phyloP scores from a whole-genome alignment of 371 early-diverging fungal genomes.

The Mucor mucedo region DNA sequence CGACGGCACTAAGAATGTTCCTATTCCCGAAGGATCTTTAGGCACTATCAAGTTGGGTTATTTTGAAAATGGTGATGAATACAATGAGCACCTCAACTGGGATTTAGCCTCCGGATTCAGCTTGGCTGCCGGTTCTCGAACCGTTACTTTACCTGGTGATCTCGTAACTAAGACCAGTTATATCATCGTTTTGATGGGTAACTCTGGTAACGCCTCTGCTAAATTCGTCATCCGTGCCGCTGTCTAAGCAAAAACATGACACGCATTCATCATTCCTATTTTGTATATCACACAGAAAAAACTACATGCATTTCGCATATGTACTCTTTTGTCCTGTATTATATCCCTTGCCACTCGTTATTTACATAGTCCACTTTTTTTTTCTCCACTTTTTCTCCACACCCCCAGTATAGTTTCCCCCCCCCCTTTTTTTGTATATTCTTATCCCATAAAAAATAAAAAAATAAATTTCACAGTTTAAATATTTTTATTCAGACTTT shows the following conservation, averaged over 20 bases:
- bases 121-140: conserved; percentile 36
- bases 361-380: conserved; percentile 11
- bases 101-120: conserved; percentile 37
- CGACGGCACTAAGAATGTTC: conserved; percentile 20
- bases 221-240: conserved; percentile 38
- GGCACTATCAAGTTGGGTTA: conserved; percentile 49
- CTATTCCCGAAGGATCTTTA: conserved; percentile 30
- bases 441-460: neutral
- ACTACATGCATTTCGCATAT: conserved; percentile 2
- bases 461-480: neutral
- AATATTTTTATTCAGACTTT: neutral
- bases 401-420: too few relatives aligned
- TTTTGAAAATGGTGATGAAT: conserved; percentile 26
- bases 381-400: neutral
- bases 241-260: neutral
- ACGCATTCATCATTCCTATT: conserved; percentile 8
- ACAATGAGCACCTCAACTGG: conserved; percentile 44
- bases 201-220: conserved; percentile 55
- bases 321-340: conserved; percentile 12
- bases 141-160: conserved; percentile 37
- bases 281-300: conserved; percentile 17
- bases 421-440: neutral
- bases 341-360: conserved; percentile 14
- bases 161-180: conserved; percentile 38
- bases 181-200: conserved; percentile 52